Conservation (phyloP, 305 asterid species). For the Solanum aculeatissimum region DNA sequence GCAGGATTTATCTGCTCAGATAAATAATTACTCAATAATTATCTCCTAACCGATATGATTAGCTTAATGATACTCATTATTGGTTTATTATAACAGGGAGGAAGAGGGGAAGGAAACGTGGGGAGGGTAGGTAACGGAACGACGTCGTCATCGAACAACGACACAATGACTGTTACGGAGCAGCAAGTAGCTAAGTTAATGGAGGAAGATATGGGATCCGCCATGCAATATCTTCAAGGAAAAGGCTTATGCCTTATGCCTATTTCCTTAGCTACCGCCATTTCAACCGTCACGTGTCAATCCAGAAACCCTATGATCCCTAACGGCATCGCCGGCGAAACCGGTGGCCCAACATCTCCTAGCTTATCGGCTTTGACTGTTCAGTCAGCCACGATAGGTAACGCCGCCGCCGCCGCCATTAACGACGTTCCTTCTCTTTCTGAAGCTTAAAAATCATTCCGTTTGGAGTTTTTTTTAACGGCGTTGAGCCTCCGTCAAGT, state of each 20-base stretch:
- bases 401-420: constrained; percentile 10
- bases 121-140: constrained; percentile 20
- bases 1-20: too few species aligned
- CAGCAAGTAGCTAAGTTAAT: constrained; percentile 79
- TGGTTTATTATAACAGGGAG: neutral
- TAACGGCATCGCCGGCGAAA: constrained; percentile 10
- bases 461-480: neutral
- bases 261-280: constrained; percentile 71
- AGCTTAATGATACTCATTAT: neutral
- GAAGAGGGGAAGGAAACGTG: constrained; percentile 24
- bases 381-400: constrained; percentile 43
- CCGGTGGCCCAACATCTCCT: constrained; percentile 53
- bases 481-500: constrained; percentile 12
- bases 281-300: constrained; percentile 64
- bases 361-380: constrained; percentile 57
- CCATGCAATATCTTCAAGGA: constrained; percentile 92
- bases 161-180: constrained; percentile 59
- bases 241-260: constrained; percentile 97
- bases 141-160: constrained; percentile 42
- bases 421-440: constrained; percentile 45
- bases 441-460: constrained; percentile 14
- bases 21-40: neutral
- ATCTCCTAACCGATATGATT: neutral
- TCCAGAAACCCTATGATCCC: constrained; percentile 33
- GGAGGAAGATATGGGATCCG: constrained; percentile 93